phyloP scores from a whole-genome alignment of 495 filamentous ascomycete genomes.

The Friedmanniomyces simplex region DNA sequence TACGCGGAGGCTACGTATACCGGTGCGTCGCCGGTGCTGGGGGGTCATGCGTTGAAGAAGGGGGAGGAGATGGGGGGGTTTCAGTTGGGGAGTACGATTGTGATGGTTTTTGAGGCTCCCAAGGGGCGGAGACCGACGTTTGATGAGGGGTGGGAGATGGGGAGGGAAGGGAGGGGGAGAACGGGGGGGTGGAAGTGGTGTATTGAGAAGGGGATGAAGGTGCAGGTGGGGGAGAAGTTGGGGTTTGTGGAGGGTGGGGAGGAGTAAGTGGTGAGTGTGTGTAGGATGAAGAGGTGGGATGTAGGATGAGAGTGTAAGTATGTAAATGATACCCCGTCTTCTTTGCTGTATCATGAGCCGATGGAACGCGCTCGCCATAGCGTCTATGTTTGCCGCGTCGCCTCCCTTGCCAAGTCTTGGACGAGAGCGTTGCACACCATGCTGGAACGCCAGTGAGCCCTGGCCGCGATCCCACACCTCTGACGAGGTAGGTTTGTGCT shows the following conservation, averaged over 20 bases:
- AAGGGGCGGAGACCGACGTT: conserved; percentile 51
- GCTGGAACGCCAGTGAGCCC: no score
- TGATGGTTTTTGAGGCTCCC: conserved; percentile 93
- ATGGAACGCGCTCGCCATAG: no score
- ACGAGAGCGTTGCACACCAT: no score
- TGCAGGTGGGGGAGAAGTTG: conserved; percentile 80
- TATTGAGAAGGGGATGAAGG: conserved; percentile 71
- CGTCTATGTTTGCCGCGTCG: no score
- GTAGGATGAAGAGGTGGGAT: no score
- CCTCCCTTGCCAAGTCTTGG: no score
- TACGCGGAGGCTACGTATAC: conserved; percentile 87
- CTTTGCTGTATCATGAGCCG: no score
- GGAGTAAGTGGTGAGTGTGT: not conserved
- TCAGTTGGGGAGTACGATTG: conserved; percentile 88
- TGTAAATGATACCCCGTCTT: no score
- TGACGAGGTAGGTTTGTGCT: no score
- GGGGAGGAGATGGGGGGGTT: conserved; percentile 99
- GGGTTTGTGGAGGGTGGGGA: conserved; percentile 46
- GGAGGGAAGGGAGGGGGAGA: conserved; percentile 34
- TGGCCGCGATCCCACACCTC: no score
- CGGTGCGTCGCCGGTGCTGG: conserved; percentile 62
- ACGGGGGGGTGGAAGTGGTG: conserved; percentile 70
- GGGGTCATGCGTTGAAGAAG: conserved; percentile 69
- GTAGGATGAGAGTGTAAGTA: no score
- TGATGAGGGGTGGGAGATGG: conserved; percentile 46